A percentile compares a stretch with the other conserved stretches of the same genome.
Conservation (phyloP, 1,139 yeast genomes). For the Saccharomyces hybrid region DNA sequence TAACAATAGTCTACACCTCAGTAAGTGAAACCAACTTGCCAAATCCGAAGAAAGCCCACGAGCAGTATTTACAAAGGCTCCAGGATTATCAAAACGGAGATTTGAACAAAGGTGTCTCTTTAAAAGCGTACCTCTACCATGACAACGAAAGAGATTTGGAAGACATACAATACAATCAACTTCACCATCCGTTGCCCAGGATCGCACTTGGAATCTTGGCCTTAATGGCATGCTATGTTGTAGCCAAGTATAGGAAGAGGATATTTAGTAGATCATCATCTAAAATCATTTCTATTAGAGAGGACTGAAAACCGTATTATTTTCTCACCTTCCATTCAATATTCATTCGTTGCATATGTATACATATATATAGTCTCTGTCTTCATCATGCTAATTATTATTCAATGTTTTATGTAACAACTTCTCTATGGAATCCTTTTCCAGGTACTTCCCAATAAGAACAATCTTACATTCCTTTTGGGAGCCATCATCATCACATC, state of each 20-base stretch:
- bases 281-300: not conserved
- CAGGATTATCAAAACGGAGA: constrained; percentile 19
- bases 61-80: constrained; percentile 16
- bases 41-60: constrained; percentile 15
- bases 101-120: constrained; percentile 19
- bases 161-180: constrained; percentile 11
- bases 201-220: constrained; percentile 10
- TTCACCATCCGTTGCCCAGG: constrained; percentile 16
- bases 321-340: not conserved
- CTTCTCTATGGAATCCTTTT: constrained; percentile 27
- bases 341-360: not conserved
- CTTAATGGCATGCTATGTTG: constrained; percentile 7
- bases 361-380: not conserved
- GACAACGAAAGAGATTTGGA: constrained; percentile 10
- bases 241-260: constrained; percentile 11
- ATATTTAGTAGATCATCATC: constrained; percentile 10
- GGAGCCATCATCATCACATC: constrained; percentile 31
- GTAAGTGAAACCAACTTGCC: constrained; percentile 19
- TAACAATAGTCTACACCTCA: constrained; percentile 34
- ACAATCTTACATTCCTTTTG: constrained; percentile 52
- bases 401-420: constrained; percentile 12
- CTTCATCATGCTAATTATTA: not conserved
- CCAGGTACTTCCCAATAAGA: constrained; percentile 67
- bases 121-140: constrained; percentile 8
- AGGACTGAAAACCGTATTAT: not conserved